Evolutionary conservation across 208 protist genomes (phyloP).

Genomic region (Trypanosoma boissoni): DNA sequence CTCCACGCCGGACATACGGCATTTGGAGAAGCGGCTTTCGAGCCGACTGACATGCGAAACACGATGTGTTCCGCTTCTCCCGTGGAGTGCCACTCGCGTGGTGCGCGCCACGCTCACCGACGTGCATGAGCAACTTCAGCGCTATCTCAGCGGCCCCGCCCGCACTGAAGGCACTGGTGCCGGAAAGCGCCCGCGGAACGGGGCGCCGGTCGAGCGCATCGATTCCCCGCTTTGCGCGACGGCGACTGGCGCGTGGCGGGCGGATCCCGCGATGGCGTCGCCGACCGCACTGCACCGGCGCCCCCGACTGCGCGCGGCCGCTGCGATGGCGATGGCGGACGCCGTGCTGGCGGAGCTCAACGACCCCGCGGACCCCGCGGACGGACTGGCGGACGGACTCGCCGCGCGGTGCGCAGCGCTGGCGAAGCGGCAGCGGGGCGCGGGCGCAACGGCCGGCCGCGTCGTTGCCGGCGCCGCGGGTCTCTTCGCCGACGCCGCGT

Average conservation of each 20-base stretch:
- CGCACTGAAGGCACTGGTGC: too few species aligned
- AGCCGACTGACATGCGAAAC: slow-evolving; percentile 81
- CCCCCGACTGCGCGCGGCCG: too few species aligned
- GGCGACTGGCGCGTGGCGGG: too few species aligned
- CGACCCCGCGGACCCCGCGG: neutral
- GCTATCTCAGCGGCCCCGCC: slow-evolving; percentile 14
- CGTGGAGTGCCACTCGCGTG: slow-evolving; percentile 51
- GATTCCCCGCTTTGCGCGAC: too few species aligned
- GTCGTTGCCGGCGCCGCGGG: slow-evolving; percentile 15
- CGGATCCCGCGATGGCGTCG: too few species aligned
- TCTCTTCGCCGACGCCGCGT: slow-evolving; percentile 17
- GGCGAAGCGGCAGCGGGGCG: slow-evolving; percentile 9
- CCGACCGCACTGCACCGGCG: too few species aligned
- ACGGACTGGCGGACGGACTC: neutral
- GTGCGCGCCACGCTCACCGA: slow-evolving; percentile 48
- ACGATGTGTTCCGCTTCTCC: slow-evolving; percentile 68
- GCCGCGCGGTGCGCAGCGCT: slow-evolving; percentile 3
- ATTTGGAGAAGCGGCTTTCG: slow-evolving; percentile 81
- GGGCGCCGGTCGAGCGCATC: too few species aligned
- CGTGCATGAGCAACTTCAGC: slow-evolving; percentile 26
- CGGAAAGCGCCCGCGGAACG: too few species aligned
- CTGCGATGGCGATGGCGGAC: too few species aligned
- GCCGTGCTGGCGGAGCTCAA: too few species aligned
- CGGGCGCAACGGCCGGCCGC: slow-evolving; percentile 19
- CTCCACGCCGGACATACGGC: slow-evolving; percentile 61